phyloP scores from a whole-genome alignment of 495 filamentous ascomycete species.

The Trichoderma parareesei region DNA sequence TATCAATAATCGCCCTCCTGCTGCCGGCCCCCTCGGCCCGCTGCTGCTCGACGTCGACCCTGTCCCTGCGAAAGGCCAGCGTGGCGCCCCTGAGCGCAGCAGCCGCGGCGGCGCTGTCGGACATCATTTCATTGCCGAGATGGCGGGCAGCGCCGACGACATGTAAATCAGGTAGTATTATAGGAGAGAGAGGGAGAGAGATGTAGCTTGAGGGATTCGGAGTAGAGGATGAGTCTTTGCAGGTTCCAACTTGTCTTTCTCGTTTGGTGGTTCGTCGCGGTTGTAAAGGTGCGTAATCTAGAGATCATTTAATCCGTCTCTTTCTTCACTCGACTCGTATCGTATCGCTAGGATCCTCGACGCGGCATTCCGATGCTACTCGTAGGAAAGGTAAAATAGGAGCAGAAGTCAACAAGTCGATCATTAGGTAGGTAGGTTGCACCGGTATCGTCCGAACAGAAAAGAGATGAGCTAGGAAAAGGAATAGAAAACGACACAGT shows the following conservation, averaged over 20 bases:
- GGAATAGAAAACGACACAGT: no score
- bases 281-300: no score
- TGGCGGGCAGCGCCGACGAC: not conserved
- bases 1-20: constrained; percentile 14
- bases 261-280: no score
- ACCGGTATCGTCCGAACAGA: no score
- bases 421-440: no score
- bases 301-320: no score
- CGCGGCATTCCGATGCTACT: no score
- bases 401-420: no score
- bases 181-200: not conserved
- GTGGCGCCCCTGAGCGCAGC: constrained; percentile 41
- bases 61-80: constrained; percentile 34
- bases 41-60: constrained; percentile 13
- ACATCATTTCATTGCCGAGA: constrained; percentile 10
- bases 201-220: not conserved
- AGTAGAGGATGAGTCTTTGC: not conserved
- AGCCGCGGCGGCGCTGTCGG: constrained; percentile 13
- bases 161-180: not conserved
- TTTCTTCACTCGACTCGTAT: no score
- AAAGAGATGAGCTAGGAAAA: no score
- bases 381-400: no score
- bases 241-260: not conserved
- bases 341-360: no score
- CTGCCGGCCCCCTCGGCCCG: constrained; percentile 16